Evolutionary conservation across 495 filamentous ascomycete species (phyloP), one percentile per base, ranked within the genome.

Genomic region (Talaromyces stipitatus): DNA sequence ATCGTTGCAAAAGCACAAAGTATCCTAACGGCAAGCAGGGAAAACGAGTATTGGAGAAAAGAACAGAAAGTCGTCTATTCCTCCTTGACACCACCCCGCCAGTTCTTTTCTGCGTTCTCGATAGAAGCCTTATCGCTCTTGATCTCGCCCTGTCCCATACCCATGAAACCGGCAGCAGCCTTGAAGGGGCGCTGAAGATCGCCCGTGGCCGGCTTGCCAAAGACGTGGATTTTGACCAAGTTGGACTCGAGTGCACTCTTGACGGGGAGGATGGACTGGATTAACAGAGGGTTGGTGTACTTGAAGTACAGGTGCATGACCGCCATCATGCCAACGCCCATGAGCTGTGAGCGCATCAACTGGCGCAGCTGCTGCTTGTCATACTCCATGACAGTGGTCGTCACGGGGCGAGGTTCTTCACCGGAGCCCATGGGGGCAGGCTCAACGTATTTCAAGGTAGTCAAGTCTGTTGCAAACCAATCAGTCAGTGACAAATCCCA

Each of bases 251-350:
- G 81, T 10, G 90, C 94, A 65, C 87, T 80, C 85, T 98, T 98
- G 68, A 97, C 80, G 28, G 94, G 94, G 69, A 98, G 92, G 80
- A 98, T 95, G 67, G 87, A 91, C 83, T 98, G 94, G 80, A 98
- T 95, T 67, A 97, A 76, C 33, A 98, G 88, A 30, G 94, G 94
- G 84, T 97, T 98, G 77, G 92, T 96, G 87, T 96, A 97, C 74
- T 96, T 89, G 78, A 98, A 85, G 85, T 97, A 97, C 62, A 97
- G 59, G 78, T 97, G 94, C 94, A 98, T 97, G 67, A 96, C 85
- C 60, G 73, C 83, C 94, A 97, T 97, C 94, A 98, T 97, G 65
- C 82, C 90, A 50, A 98, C 79, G 51, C 94, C 94, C 87, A 95
- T 96, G 61, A 95, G 74, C 71, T 96, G 91, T 61, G 85, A 80